A percentile compares a stretch with the other conserved stretches of the same genome.
phyloP scores from a whole-genome alignment of 2,329 filamentous ascomycete genomes.

The Truncatella angustata region DNA sequence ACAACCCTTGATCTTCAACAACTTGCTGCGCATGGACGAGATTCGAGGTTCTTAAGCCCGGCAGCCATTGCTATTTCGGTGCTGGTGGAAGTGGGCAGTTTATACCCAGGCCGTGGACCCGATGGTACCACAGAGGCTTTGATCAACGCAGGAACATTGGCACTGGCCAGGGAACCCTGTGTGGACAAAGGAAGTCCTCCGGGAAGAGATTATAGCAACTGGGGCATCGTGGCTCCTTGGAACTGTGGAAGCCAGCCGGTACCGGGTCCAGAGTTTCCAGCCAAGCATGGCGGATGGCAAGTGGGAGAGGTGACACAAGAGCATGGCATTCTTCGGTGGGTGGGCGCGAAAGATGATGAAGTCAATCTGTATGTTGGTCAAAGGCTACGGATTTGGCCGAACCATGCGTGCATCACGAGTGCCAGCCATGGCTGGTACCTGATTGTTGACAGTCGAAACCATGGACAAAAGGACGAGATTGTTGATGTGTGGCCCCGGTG shows the following conservation, averaged over 20 bases:
- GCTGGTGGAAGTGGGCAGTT: conserved; percentile 67
- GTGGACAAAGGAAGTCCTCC: conserved; percentile 40
- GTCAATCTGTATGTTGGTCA: conserved; percentile 59
- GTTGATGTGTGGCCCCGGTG: conserved; percentile 76
- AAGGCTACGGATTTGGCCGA: conserved; percentile 71
- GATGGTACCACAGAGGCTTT: conserved; percentile 59
- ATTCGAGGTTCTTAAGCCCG: conserved; percentile 41
- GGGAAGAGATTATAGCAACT: conserved; percentile 60
- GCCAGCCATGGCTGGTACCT: conserved; percentile 72
- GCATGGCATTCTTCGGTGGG: conserved; percentile 70
- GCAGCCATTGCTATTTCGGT: conserved; percentile 65
- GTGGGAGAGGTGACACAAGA: conserved; percentile 74
- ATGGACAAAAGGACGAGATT: conserved; percentile 55
- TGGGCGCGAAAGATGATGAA: conserved; percentile 39
- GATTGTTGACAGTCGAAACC: conserved; percentile 62
- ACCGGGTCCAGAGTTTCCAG: conserved; percentile 40
- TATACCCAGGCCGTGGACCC: conserved; percentile 60
- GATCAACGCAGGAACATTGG: conserved; percentile 66
- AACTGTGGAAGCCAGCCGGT: conserved; percentile 31
- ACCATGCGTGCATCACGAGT: conserved; percentile 77
- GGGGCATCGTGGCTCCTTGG: conserved; percentile 68
- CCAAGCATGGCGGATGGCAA: conserved; percentile 55
- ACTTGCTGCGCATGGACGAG: conserved; percentile 64
- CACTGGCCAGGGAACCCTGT: conserved; percentile 71
- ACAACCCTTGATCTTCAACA: conserved; percentile 77